Conservation (phyloP, 2,329 filamentous ascomycete genomes). For the Clarireedia hainanense region DNA sequence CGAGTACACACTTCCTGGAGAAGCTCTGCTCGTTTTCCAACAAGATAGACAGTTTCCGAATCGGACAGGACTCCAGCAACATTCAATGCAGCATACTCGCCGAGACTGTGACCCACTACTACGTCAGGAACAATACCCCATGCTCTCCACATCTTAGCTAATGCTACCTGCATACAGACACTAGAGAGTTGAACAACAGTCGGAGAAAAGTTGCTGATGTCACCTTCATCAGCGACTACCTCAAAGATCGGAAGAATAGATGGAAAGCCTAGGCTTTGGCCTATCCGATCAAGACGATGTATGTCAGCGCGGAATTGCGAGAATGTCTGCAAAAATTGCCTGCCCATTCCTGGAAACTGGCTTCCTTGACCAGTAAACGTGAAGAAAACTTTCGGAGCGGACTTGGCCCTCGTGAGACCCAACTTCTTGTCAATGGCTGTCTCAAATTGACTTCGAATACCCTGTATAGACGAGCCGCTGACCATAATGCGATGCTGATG, state of each 20-base stretch:
- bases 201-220: not conserved
- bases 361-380: constrained; percentile 1
- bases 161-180: not conserved
- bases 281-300: not conserved
- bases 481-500: not conserved
- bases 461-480: not conserved
- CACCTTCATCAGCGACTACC: not conserved
- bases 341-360: not conserved
- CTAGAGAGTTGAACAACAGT: not conserved
- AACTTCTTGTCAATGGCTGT: not conserved
- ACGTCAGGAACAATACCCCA: not conserved
- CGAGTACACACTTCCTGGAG: not conserved
- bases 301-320: not conserved
- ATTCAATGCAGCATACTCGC: constrained; percentile 1
- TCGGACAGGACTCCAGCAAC: not conserved
- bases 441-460: not conserved
- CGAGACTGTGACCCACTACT: not conserved
- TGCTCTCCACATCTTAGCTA: not conserved
- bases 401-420: not conserved
- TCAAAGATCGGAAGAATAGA: not conserved
- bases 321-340: not conserved
- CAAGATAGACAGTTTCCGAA: not conserved
- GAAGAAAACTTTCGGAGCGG: not conserved
- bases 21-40: not conserved
- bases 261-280: not conserved